Evolutionary conservation across 768 basidiomycete species (phyloP).

Genomic region (Glaciozyma antarctica): DNA sequence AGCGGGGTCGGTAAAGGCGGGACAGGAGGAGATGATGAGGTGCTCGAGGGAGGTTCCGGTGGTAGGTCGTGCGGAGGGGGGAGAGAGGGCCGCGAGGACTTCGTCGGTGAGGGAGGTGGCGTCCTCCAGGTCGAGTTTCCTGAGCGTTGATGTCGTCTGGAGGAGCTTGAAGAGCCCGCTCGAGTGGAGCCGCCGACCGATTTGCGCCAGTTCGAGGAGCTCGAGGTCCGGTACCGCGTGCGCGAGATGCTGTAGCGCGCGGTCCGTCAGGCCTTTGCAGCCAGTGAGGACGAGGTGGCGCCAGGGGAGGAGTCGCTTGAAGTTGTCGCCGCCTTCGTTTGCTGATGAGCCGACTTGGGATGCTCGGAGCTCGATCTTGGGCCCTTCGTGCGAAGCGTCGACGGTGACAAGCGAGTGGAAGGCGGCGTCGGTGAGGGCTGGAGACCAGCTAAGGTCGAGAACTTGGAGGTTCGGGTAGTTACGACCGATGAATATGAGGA

Average conservation of each 20-base stretch:
- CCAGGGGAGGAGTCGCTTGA: conserved; percentile 46
- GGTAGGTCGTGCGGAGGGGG: neutral
- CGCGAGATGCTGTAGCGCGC: conserved; percentile 62
- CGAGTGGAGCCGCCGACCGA: conserved; percentile 55
- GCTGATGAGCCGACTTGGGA: neutral
- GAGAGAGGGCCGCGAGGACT: neutral
- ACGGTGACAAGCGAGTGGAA: conserved; percentile 41
- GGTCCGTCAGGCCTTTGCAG: conserved; percentile 63
- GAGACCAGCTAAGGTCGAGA: conserved; percentile 64
- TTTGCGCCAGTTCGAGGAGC: conserved; percentile 66
- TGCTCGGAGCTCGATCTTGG: conserved; percentile 35
- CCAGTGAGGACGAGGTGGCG: conserved; percentile 64
- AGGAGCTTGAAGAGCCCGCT: conserved; percentile 43
- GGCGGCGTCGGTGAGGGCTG: conserved; percentile 49
- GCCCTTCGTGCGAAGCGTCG: neutral
- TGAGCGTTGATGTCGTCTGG: neutral
- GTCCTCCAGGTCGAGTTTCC: neutral
- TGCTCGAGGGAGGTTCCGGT: neutral
- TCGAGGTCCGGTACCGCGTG: conserved; percentile 61
- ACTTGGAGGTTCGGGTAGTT: conserved; percentile 51
- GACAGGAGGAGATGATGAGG: neutral
- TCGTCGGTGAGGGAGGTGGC: neutral
- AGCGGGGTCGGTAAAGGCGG: neutral
- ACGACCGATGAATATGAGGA: conserved; percentile 57
- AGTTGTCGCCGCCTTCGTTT: conserved; percentile 29